A percentile compares a stretch with the other conserved stretches of the same genome.
Evolutionary conservation across 1,139 yeast genomes (phyloP).

Genomic region (Candida freyschussii): DNA sequence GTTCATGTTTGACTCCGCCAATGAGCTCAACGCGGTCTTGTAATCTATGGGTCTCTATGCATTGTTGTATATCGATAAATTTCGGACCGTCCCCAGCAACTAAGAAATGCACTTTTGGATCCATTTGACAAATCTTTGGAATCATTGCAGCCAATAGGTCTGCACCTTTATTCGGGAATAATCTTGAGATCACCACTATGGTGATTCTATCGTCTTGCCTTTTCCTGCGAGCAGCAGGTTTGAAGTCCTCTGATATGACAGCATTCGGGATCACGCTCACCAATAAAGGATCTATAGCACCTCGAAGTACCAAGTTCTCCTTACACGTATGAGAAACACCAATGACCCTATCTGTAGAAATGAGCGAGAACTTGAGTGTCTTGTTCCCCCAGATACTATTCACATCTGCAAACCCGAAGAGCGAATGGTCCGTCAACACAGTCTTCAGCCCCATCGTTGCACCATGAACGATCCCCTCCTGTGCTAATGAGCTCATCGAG

Average conservation of each 20-base stretch:
- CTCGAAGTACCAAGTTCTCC: conserved; percentile 89
- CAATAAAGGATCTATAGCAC: conserved; percentile 67
- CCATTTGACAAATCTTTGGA: conserved; percentile 69
- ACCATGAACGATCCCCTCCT: conserved; percentile 87
- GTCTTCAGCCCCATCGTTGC: conserved; percentile 90
- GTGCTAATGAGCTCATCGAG: conserved; percentile 78
- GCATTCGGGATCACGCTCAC: conserved; percentile 97
- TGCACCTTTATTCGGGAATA: conserved; percentile 96
- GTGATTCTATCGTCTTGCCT: conserved; percentile 38
- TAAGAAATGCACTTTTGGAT: conserved; percentile 66
- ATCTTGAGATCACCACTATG: conserved; percentile 83
- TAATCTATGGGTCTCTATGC: conserved; percentile 80
- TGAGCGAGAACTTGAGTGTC: conserved; percentile 72
- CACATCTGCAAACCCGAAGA: conserved; percentile 89
- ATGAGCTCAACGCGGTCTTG: conserved; percentile 84
- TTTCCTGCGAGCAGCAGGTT: conserved; percentile 39
- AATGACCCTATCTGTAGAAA: conserved; percentile 87
- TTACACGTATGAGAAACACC: conserved; percentile 97
- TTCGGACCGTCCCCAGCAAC: conserved; percentile 98
- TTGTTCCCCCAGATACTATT: conserved; percentile 85
- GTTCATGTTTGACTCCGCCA: conserved; percentile 89
- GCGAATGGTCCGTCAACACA: conserved; percentile 91
- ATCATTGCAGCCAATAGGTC: conserved; percentile 81
- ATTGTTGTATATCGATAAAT: conserved; percentile 88
- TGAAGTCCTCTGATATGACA: conserved; percentile 76